A percentile compares a stretch with the other conserved stretches of the same genome.
Conservation (phyloP, 306 rosid genomes). For the Vigna unguiculata region DNA sequence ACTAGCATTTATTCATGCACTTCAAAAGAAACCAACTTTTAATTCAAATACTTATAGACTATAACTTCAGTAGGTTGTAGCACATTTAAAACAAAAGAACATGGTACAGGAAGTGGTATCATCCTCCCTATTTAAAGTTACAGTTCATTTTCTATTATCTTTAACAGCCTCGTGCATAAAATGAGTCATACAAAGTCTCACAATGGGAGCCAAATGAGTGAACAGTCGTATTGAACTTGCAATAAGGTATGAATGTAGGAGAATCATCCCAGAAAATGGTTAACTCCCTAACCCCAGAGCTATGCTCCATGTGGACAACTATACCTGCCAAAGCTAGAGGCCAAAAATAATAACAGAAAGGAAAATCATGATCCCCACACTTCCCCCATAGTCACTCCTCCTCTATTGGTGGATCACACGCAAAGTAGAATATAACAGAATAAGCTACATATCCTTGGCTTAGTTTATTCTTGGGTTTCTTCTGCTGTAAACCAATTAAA, state of each 20-base stretch:
- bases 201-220: neutral
- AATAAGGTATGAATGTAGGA: neutral
- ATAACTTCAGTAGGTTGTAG: constrained; percentile 36
- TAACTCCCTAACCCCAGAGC: neutral
- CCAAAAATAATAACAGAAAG: neutral
- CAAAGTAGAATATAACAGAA: neutral
- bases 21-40: constrained; percentile 23
- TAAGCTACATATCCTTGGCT: neutral
- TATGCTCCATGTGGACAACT: neutral
- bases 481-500: neutral
- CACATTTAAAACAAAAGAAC: constrained; percentile 27
- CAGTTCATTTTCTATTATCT: constrained; percentile 16
- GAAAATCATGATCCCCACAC: neutral
- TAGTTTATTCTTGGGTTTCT: neutral
- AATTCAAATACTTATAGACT: constrained; percentile 28
- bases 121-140: constrained; percentile 28
- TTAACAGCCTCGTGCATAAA: constrained; percentile 25
- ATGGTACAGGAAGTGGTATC: constrained; percentile 36
- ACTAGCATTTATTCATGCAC: constrained; percentile 36
- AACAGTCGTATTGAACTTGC: neutral
- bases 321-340: constrained; percentile 6
- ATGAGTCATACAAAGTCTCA: constrained; percentile 25
- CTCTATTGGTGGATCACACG: neutral
- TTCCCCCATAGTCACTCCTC: neutral
- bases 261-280: constrained; percentile 2